Conservation (phyloP, 2,329 filamentous ascomycete species). For the Fusarium falciforme region DNA sequence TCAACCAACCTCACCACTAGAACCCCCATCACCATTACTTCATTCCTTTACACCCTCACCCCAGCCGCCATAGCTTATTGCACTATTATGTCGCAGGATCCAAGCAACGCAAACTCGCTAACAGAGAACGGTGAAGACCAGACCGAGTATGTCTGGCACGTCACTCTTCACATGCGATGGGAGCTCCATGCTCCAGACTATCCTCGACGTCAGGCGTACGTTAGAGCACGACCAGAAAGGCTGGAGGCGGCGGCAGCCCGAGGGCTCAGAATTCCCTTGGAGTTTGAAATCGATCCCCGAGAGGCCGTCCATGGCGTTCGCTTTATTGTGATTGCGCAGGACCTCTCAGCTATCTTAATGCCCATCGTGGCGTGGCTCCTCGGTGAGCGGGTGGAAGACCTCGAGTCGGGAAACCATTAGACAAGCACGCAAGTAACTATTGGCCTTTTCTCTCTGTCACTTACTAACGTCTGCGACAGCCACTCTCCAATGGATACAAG, state of each 20-base stretch:
- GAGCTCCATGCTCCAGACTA: background rate
- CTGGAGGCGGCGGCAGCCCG: background rate
- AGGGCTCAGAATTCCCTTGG: background rate
- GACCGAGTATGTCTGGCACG: background rate
- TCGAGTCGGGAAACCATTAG: background rate
- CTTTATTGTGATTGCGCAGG: background rate
- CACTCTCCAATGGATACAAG: too few relatives aligned
- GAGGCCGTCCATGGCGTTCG: background rate
- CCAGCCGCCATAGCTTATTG: background rate
- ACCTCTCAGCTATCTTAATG: background rate
- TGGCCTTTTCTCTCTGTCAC: background rate
- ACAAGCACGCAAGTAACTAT: background rate
- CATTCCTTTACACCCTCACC: background rate
- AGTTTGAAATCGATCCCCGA: background rate
- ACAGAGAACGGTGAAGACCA: too few relatives aligned
- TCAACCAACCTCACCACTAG: background rate
- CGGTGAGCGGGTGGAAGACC: background rate
- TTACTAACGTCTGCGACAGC: background rate
- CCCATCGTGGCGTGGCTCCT: background rate
- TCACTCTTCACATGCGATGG: background rate
- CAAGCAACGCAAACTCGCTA: too few relatives aligned
- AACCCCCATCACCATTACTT: rapidly evolving
- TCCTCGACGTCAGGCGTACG: background rate
- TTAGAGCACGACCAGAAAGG: background rate
- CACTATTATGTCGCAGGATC: background rate